These are phyloP conservation scores for Spirogloea muscicola DNA, from an alignment of 139 green algal genomes.

Conservation along the genomic window DNA sequence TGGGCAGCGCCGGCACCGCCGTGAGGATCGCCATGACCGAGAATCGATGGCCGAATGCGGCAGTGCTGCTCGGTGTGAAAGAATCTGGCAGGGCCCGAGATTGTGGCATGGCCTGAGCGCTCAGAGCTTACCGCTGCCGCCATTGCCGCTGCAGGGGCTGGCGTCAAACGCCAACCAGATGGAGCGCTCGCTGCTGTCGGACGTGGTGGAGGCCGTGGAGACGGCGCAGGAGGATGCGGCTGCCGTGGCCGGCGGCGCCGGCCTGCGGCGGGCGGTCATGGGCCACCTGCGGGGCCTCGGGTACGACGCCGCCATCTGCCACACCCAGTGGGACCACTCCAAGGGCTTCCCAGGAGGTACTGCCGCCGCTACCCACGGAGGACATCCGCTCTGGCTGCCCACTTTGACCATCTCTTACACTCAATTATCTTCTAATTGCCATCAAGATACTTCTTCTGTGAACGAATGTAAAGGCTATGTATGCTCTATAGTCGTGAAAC, in stretches of 20 bases:
- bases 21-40: no score
- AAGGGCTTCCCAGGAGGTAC: constrained; percentile 26
- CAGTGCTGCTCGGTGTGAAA: no score
- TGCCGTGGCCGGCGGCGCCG: not conserved
- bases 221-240: not conserved
- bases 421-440: not conserved
- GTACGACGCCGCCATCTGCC: constrained; percentile 30
- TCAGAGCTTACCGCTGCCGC: not conserved
- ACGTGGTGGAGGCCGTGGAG: not conserved
- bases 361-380: not conserved
- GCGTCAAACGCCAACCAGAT: not conserved
- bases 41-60: no score
- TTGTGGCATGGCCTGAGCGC: not conserved
- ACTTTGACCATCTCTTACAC: not conserved
- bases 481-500: no score
- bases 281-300: not conserved
- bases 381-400: not conserved
- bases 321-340: constrained; percentile 25
- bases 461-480: not conserved
- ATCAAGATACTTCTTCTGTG: not conserved
- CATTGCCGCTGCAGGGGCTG: constrained; percentile 4
- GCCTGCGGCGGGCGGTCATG: constrained; percentile 16
- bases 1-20: no score
- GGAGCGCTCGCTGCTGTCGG: constrained; percentile 14
- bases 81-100: not conserved